Percentiles rank a stretch among this genome's conserved stretches.
Conservation (phyloP, 2,329 filamentous ascomycete species). For the Ascochyta fabae region DNA sequence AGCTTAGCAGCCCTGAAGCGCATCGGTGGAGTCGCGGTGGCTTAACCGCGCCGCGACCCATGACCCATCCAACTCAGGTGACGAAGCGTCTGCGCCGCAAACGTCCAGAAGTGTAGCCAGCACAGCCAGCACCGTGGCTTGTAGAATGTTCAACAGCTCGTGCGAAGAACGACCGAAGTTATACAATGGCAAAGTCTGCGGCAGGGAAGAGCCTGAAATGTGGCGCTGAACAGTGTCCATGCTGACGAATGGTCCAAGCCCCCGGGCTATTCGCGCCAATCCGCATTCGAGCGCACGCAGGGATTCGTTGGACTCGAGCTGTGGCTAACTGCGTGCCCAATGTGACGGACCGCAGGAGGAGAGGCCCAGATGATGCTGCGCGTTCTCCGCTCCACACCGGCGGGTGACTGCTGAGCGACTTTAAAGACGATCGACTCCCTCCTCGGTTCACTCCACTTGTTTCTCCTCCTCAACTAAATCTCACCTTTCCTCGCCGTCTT, state of each 20-base stretch:
- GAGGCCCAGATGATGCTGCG: slow-evolving; percentile 14
- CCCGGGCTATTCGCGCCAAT: slow-evolving; percentile 21
- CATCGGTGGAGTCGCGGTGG: slow-evolving; percentile 7
- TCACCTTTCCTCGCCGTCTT: neutral
- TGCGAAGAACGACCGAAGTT: too few species aligned
- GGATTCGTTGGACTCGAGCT: neutral
- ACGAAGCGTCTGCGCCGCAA: slow-evolving; percentile 11
- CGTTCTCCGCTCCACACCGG: slow-evolving; percentile 3
- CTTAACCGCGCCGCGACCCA: neutral
- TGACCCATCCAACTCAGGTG: neutral
- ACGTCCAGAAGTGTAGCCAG: neutral
- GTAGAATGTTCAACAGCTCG: neutral
- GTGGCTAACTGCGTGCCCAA: slow-evolving; percentile 15
- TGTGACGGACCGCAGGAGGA: neutral
- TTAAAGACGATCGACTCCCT: slow-evolving; percentile 4
- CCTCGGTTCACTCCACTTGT: neutral
- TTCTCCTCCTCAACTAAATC: neutral
- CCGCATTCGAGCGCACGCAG: neutral
- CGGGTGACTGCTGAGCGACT: slow-evolving; percentile 8
- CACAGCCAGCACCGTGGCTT: neutral
- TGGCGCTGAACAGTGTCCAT: neutral
- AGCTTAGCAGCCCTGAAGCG: slow-evolving; percentile 21
- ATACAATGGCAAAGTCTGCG: too few species aligned
- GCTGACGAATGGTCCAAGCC: slow-evolving; percentile 18
- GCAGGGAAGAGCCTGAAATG: too few species aligned